These are phyloP conservation scores for Aspergillus nomiae DNA, from an alignment of 2,329 filamentous ascomycete species.

Conservation along the genomic window DNA sequence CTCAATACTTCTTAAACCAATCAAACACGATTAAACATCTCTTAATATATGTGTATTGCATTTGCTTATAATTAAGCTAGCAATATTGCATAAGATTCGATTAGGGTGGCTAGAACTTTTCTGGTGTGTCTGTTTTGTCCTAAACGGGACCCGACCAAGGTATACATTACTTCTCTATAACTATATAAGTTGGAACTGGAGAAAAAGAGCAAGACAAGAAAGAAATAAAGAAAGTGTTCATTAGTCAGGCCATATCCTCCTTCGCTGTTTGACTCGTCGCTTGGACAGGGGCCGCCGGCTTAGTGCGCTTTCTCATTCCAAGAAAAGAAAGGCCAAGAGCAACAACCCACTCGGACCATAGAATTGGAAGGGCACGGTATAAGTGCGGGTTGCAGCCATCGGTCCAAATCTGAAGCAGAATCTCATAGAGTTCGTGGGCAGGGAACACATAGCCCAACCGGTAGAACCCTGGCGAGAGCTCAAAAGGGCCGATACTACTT, in stretches of 20 bases:
- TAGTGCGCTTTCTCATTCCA: background rate
- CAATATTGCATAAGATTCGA: too few relatives aligned
- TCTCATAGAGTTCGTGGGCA: slow-evolving; percentile 41
- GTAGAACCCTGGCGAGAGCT: slow-evolving; percentile 45
- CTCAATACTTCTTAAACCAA: background rate
- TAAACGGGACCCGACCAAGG: background rate
- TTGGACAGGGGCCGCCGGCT: background rate
- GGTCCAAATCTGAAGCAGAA: slow-evolving; percentile 46
- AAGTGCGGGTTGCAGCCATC: slow-evolving; percentile 45
- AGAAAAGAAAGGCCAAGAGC: background rate
- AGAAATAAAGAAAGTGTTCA: background rate
- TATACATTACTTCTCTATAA: background rate
- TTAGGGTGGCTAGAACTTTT: too few relatives aligned
- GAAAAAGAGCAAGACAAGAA: background rate
- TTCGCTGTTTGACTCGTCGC: background rate
- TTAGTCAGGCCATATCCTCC: background rate
- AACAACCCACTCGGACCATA: background rate
- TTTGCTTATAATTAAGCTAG: background rate
- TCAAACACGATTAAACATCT: background rate
- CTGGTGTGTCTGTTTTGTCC: background rate
- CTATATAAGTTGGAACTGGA: background rate
- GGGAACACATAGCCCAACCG: slow-evolving; percentile 42
- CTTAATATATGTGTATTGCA: background rate
- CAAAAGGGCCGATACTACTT: slow-evolving; percentile 46
- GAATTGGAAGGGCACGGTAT: slow-evolving; percentile 44